Percentiles rank a stretch among this genome's conserved stretches.
These are phyloP conservation scores for Aspergillus thermomutatus DNA, from an alignment of 2,329 filamentous ascomycete species.

Conservation along the genomic window DNA sequence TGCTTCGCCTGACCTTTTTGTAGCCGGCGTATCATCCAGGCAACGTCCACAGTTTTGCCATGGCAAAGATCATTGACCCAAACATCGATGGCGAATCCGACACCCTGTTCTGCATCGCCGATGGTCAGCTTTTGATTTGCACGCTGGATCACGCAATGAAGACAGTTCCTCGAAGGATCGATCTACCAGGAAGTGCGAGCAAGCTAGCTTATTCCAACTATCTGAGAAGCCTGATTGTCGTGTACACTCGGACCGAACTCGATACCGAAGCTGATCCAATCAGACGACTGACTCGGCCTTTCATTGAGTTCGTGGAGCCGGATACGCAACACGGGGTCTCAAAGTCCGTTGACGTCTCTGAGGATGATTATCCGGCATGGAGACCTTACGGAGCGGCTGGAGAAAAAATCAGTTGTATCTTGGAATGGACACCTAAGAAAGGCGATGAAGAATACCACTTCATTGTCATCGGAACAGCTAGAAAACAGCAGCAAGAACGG, in stretches of 20 bases:
- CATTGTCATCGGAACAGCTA: conserved; percentile 38
- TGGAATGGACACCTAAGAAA: conserved; percentile 40
- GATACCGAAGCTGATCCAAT: conserved; percentile 26
- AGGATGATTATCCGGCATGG: conserved; percentile 16
- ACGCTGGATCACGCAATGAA: conserved; percentile 43
- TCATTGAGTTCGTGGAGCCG: conserved; percentile 39
- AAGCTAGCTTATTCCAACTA: conserved; percentile 45
- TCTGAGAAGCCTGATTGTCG: conserved; percentile 49
- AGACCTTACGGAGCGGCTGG: conserved; percentile 33
- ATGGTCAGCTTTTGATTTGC: conserved; percentile 47
- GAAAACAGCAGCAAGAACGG: conserved; percentile 25
- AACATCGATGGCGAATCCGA: conserved; percentile 31
- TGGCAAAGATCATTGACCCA: conserved; percentile 27
- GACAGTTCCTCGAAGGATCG: conserved; percentile 40
- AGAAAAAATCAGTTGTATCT: conserved; percentile 40
- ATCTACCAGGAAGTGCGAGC: conserved; percentile 40
- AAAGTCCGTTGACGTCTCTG: conserved; percentile 4
- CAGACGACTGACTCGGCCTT: conserved; percentile 31
- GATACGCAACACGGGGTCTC: conserved; percentile 26
- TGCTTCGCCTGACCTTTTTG: conserved; percentile 12
- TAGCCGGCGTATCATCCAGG: conserved; percentile 39
- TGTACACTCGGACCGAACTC: conserved; percentile 34
- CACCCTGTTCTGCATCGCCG: conserved; percentile 48
- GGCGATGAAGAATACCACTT: conserved; percentile 38
- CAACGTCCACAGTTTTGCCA: conserved; percentile 33